A percentile compares a stretch with the other conserved stretches of the same genome.
These are phyloP conservation scores for Tilletia indica DNA, from an alignment of 1,284 basidiomycete species.

Conservation along the genomic window DNA sequence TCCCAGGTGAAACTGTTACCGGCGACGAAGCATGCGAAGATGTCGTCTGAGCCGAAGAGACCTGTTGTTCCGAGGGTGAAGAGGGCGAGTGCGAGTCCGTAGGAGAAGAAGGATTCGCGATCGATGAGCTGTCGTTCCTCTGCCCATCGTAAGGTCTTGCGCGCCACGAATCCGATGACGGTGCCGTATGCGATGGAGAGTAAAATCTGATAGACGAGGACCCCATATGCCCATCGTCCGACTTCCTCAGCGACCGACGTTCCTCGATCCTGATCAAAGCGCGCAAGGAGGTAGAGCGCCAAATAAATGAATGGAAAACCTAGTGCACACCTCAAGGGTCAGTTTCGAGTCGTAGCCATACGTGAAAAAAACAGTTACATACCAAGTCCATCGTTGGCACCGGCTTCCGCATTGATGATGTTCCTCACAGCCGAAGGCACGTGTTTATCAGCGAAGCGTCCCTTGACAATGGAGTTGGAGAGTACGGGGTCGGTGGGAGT, in stretches of 20 bases:
- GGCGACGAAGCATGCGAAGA: slow-evolving; percentile 57
- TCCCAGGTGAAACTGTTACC: slow-evolving; percentile 57
- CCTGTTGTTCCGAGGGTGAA: slow-evolving; percentile 57
- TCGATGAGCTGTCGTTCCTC: slow-evolving; percentile 55
- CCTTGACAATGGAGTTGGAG: slow-evolving; percentile 55
- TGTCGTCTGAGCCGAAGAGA: slow-evolving; percentile 58
- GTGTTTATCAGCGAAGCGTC: slow-evolving; percentile 57
- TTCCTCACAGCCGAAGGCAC: slow-evolving; percentile 56
- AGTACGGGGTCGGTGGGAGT: slow-evolving; percentile 59
- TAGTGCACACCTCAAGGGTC: too few relatives aligned
- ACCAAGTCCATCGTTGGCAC: slow-evolving; percentile 58
- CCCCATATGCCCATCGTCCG: slow-evolving; percentile 56
- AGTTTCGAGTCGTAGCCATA: too few relatives aligned
- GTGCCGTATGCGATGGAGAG: slow-evolving; percentile 55
- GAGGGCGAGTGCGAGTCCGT: slow-evolving; percentile 57
- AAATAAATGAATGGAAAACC: slow-evolving; percentile 36
- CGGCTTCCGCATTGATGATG: slow-evolving; percentile 57
- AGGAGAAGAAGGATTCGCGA: slow-evolving; percentile 55
- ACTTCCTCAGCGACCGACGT: slow-evolving; percentile 49
- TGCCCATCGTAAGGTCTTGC: slow-evolving; percentile 56
- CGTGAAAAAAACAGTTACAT: too few relatives aligned
- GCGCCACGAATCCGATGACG: slow-evolving; percentile 56
- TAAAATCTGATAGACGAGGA: slow-evolving; percentile 57
- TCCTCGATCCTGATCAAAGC: slow-evolving; percentile 35
- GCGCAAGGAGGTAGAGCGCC: slow-evolving; percentile 54